These are phyloP conservation scores for Pseudocercospora macadamiae DNA, from an alignment of 2,329 filamentous ascomycete species.

Conservation along the genomic window DNA sequence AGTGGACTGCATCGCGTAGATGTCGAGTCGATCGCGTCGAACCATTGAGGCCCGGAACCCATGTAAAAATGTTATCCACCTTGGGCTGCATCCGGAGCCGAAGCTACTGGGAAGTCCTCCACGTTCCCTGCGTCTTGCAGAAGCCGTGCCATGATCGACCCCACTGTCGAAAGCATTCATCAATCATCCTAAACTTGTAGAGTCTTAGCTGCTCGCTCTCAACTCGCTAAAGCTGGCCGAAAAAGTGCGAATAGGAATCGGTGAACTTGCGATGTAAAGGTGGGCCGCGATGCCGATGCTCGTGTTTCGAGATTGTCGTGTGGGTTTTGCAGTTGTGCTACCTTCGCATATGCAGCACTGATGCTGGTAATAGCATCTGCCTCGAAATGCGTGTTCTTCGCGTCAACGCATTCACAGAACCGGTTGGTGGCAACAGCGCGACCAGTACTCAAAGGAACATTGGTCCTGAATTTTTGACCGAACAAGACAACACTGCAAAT, in stretches of 20 bases:
- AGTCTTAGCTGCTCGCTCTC: neutral
- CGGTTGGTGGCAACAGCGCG: neutral
- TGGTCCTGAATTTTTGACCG: neutral
- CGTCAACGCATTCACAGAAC: neutral
- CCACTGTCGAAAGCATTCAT: neutral
- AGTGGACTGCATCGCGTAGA: neutral
- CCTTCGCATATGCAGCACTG: neutral
- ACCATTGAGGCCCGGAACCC: neutral
- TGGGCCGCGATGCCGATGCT: neutral
- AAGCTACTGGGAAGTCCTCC: neutral
- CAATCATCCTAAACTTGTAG: neutral
- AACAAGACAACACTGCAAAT: neutral
- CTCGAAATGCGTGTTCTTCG: neutral
- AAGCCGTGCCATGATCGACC: neutral
- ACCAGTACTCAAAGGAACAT: neutral
- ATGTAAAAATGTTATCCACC: neutral
- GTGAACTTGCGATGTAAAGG: neutral
- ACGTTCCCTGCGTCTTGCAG: neutral
- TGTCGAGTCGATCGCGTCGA: neutral
- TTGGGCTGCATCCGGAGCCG: neutral
- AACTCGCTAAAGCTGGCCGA: neutral
- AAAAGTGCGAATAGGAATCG: neutral
- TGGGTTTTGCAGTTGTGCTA: neutral
- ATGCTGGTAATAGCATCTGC: neutral
- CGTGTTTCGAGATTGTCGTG: constrained; percentile 4